Evolutionary conservation across 352 stramenopile species (phyloP), one percentile per base, ranked within the genome.

Genomic region (Globisporangium nunn): DNA sequence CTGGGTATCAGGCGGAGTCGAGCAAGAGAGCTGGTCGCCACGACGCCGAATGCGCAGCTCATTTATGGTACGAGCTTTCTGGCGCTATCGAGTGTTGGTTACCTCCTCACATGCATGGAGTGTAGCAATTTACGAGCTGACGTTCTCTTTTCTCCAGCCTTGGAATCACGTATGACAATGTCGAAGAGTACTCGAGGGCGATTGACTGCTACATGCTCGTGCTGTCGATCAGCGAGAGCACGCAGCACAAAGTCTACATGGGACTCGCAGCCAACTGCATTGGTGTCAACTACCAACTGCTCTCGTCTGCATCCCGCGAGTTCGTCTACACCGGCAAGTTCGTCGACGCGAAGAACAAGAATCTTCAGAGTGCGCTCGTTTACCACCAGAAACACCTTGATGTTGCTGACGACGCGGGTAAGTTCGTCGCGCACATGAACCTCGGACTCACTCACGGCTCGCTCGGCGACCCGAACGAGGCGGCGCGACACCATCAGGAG

Each of bases 401-500:
- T 3, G 67, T 78, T 17, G 77, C 81, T 3, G 86, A 96, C 50
- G 85, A 93, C 50, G 87, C 86, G 4, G 87, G 88, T 18, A 90
- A 85, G 48, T 95, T 93, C 37, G 81, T 96, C n/a, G 81, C 85
- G 4, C 72, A 94, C 53, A 65, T 92, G 37, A 96, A 96, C 58
- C 54, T 96, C 29, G 84, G 87, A 6, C 72, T 96, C 17, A 82
- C 84, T n/a, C 74, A 79, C 2, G 79, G 79, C 4, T 87, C 84
- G 3, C 64, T 96, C 8, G 67, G 71, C 12, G 68, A 79, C 8
- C 75, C 81, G 35, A 81, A 84, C 45, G 75, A 88, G 52, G 85
- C 85, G 39, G 86, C 88, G 18, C 74, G 77, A 17, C 83, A 95
- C 56, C 83, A 95, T 56, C 88, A 96, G 56, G 84, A 96, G 61